These are phyloP conservation scores for Rubus parviflorus DNA, from an alignment of 306 rosid species.

Conservation along the genomic window DNA sequence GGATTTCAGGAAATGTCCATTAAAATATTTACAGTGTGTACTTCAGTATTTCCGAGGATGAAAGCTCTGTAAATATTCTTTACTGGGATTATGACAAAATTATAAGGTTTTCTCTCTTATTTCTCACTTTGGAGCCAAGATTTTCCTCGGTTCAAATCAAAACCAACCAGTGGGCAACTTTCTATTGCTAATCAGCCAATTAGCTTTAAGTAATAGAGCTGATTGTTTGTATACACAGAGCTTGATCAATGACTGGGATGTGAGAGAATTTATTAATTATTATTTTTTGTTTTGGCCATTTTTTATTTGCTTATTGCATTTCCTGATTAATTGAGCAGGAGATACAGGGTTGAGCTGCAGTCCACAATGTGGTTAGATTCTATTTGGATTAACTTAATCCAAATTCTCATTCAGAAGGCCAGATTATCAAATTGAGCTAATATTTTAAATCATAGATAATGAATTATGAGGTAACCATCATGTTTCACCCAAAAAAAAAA, in stretches of 20 bases:
- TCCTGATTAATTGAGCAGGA: background rate
- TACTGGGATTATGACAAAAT: slow-evolving; percentile 9
- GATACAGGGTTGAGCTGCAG: background rate
- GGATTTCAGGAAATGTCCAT: background rate
- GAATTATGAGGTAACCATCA: background rate
- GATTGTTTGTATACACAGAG: background rate
- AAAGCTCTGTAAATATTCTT: background rate
- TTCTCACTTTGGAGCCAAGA: background rate
- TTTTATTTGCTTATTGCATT: background rate
- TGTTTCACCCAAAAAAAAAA: background rate
- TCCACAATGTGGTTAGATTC: background rate
- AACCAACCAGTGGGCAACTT: background rate
- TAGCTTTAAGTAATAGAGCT: background rate
- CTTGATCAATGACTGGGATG: background rate
- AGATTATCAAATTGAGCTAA: background rate
- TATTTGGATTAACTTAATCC: background rate
- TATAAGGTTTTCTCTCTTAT: background rate
- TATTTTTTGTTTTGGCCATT: background rate
- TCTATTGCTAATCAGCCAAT: background rate
- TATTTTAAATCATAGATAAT: background rate
- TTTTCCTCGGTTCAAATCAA: background rate
- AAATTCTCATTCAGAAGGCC: background rate
- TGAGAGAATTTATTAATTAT: background rate
- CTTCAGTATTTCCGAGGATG: background rate
- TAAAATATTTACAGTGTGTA: background rate